phyloP scores from a whole-genome alignment of 306 rosid genomes.

The Vigna angularis region DNA sequence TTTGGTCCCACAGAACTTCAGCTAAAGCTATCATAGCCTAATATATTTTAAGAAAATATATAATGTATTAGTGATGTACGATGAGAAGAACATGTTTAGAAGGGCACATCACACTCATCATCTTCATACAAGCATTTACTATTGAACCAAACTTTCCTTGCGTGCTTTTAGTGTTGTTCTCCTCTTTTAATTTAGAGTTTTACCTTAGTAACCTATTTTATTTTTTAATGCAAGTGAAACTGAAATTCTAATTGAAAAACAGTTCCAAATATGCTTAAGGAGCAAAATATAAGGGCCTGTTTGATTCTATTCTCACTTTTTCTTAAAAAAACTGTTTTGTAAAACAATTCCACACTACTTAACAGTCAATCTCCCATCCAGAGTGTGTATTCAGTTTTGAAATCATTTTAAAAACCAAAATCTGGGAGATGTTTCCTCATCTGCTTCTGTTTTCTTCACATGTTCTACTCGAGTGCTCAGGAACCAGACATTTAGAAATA shows the following conservation, averaged over 20 bases:
- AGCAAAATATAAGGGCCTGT: background rate
- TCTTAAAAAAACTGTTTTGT: background rate
- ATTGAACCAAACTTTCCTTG: background rate
- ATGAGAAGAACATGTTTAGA: constrained; percentile 22
- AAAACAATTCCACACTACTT: background rate
- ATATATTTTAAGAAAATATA: background rate
- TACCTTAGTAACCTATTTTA: background rate
- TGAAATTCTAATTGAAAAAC: background rate
- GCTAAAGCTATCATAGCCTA: constrained; percentile 80
- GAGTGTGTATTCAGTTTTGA: background rate
- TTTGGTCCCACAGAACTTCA: constrained; percentile 73
- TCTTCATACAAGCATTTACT: constrained; percentile 12
- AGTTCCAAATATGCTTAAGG: background rate
- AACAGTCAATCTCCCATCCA: background rate
- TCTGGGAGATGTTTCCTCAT: background rate
- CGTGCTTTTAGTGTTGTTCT: background rate
- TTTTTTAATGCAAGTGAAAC: background rate
- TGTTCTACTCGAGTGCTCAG: background rate
- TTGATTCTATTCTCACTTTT: background rate
- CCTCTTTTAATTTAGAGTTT: background rate
- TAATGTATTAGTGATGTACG: background rate
- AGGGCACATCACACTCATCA: background rate
- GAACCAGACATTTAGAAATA: background rate
- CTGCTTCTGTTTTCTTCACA: background rate
- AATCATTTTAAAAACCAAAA: background rate